Conservation (phyloP, 2,329 filamentous ascomycete species). For the Xylaria sp. region DNA sequence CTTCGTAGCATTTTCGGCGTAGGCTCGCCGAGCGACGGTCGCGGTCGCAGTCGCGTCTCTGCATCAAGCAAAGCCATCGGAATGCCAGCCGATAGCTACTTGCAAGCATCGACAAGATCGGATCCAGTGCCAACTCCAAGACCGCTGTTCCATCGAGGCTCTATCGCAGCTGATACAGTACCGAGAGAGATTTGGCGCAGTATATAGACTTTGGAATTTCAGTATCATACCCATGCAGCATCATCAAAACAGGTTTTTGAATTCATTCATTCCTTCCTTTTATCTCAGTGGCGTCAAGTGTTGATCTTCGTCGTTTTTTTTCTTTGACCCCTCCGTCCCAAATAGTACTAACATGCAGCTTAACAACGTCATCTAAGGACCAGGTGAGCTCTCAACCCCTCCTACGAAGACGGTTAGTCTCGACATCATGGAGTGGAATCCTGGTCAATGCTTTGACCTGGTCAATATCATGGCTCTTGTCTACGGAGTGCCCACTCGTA, state of each 20-base stretch:
- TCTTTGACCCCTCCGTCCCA: background rate
- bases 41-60: background rate
- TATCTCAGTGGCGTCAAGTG: background rate
- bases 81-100: background rate
- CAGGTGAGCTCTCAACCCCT: no score
- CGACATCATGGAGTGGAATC: no score
- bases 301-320: background rate
- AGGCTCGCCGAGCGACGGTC: background rate
- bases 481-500: no score
- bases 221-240: slow-evolving; percentile 28
- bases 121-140: background rate
- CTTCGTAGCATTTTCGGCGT: slow-evolving; percentile 9
- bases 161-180: background rate
- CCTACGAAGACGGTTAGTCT: no score
- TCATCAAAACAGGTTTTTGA: background rate
- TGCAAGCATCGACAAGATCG: background rate
- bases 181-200: slow-evolving; percentile 19
- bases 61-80: background rate
- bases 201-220: slow-evolving; percentile 30
- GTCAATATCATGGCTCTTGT: no score
- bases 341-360: no score
- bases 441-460: no score
- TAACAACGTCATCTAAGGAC: no score
- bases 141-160: slow-evolving; percentile 5
- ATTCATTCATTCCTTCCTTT: background rate